These are phyloP conservation scores for Penicillium antarcticum DNA, from an alignment of 495 filamentous ascomycete species.

Conservation along the genomic window DNA sequence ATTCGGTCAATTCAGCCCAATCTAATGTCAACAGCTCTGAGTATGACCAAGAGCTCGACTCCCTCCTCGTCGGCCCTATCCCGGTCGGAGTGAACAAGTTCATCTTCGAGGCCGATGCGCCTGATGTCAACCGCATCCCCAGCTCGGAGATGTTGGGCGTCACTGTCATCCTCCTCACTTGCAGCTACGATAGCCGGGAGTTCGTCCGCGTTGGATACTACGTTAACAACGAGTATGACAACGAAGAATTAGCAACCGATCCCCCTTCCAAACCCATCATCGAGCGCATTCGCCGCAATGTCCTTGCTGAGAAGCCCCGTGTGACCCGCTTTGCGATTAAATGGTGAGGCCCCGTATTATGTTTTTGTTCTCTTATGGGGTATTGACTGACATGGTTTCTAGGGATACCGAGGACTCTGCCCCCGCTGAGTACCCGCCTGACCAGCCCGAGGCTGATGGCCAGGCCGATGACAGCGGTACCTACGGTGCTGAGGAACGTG, in stretches of 20 bases:
- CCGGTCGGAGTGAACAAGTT: constrained; percentile 98
- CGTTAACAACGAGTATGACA: constrained; percentile 97
- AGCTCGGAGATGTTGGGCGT: constrained; percentile 93
- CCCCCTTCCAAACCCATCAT: constrained; percentile 89
- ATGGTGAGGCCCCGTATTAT: constrained; percentile 60
- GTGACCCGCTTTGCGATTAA: constrained; percentile 99
- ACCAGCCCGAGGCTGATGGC: constrained; percentile 91
- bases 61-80: constrained; percentile 91
- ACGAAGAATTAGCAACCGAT: constrained; percentile 79
- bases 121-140: constrained; percentile 84
- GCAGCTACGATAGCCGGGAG: constrained; percentile 92
- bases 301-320: constrained; percentile 93
- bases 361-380: not conserved
- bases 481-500: constrained; percentile 76
- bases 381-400: constrained; percentile 4
- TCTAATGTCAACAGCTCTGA: constrained; percentile 61
- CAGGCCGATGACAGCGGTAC: constrained; percentile 77
- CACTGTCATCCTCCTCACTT: constrained; percentile 93
- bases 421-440: constrained; percentile 91
- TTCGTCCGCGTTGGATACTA: constrained; percentile 99
- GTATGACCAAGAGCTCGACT: constrained; percentile 97
- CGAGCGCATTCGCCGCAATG: constrained; percentile 85
- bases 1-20: constrained; percentile 6
- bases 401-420: constrained; percentile 97
- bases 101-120: constrained; percentile 92